A percentile compares a stretch with the other conserved stretches of the same genome.
Evolutionary conservation across 2,329 filamentous ascomycete genomes (phyloP).

Genomic region (Zymoseptoria ardabiliae): DNA sequence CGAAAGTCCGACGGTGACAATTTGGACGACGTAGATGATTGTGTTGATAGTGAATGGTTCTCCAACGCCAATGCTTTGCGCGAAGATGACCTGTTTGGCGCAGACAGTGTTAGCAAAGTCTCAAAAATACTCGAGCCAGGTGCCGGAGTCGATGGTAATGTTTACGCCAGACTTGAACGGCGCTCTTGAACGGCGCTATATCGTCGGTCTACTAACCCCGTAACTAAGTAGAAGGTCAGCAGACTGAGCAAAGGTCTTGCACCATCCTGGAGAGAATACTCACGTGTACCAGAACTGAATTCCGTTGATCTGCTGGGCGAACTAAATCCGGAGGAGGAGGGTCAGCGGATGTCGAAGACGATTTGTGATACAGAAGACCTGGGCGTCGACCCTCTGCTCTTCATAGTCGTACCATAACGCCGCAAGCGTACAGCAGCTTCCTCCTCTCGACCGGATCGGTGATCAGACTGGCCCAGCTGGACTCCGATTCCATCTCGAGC

Average conservation of each 20-base stretch:
- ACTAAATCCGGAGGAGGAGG: neutral
- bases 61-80: constrained; percentile 17
- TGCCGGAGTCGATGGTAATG: too few relatives aligned
- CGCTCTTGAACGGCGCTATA: too few relatives aligned
- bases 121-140: too few relatives aligned
- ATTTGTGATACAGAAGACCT: neutral
- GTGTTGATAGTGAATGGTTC: constrained; percentile 19
- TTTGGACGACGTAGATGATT: constrained; percentile 19
- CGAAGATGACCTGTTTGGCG: too few relatives aligned
- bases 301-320: constrained; percentile 45
- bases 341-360: neutral
- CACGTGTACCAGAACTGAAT: constrained; percentile 33
- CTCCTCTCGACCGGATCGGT: constrained; percentile 41
- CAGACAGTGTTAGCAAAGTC: too few relatives aligned
- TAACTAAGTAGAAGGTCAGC: too few relatives aligned
- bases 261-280: too few relatives aligned
- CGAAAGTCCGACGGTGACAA: constrained; percentile 15
- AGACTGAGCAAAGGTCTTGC: too few relatives aligned
- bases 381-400: neutral
- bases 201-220: too few relatives aligned
- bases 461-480: constrained; percentile 36
- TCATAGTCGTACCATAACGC: constrained; percentile 28
- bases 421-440: constrained; percentile 41
- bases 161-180: too few relatives aligned
- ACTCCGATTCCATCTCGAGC: constrained; percentile 21